A percentile compares a stretch with the other conserved stretches of the same genome.
Conservation (phyloP, 2,329 filamentous ascomycete genomes). For the Fusarium algeriense region DNA sequence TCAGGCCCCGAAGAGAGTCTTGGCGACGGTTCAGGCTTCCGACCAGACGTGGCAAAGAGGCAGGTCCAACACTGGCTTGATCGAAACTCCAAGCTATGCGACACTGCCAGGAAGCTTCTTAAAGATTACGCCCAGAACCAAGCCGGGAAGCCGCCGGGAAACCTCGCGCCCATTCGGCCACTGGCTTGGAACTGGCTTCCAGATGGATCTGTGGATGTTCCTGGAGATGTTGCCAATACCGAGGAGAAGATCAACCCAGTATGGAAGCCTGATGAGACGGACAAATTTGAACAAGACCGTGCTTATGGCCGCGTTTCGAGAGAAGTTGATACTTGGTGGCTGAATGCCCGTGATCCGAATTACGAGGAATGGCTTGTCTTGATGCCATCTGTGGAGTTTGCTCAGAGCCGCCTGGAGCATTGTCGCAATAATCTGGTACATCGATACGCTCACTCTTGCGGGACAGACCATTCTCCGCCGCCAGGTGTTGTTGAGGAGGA, state of each 20-base stretch:
- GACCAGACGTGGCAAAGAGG: constrained; percentile 67
- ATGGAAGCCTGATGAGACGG: constrained; percentile 64
- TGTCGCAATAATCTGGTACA: constrained; percentile 71
- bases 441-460: constrained; percentile 63
- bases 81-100: constrained; percentile 70
- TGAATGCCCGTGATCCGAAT: constrained; percentile 70
- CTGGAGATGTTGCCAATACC: constrained; percentile 52
- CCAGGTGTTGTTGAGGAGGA: constrained; percentile 54
- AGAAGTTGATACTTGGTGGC: constrained; percentile 76
- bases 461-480: constrained; percentile 55
- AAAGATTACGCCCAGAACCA: constrained; percentile 66
- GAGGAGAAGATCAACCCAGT: constrained; percentile 61
- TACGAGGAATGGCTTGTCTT: constrained; percentile 68
- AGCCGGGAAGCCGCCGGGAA: constrained; percentile 62
- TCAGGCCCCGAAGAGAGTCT: constrained; percentile 64
- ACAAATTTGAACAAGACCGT: constrained; percentile 71
- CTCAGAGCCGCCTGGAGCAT: constrained; percentile 67
- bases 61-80: constrained; percentile 74
- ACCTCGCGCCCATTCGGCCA: constrained; percentile 63
- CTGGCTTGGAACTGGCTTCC: constrained; percentile 69
- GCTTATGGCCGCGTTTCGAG: constrained; percentile 71
- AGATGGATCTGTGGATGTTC: constrained; percentile 49
- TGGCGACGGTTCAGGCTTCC: constrained; percentile 66
- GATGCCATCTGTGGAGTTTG: constrained; percentile 72
- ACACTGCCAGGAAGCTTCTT: constrained; percentile 66